Evolutionary conservation across 2,329 filamentous ascomycete species (phyloP), one percentile per base, ranked within the genome.

Genomic region (Anisogramma anomala): DNA sequence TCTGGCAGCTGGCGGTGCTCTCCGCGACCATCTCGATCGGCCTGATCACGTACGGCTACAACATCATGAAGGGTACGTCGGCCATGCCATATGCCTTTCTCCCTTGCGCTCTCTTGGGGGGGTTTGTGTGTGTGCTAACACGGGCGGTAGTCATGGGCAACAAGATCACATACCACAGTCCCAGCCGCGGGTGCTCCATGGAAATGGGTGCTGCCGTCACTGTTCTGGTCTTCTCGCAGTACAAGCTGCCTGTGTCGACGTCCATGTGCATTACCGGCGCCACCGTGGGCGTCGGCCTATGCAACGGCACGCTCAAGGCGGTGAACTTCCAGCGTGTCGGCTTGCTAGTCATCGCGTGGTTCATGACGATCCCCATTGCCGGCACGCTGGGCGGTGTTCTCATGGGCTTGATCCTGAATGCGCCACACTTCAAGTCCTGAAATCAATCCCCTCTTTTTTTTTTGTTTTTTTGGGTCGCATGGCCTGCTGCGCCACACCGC

Each of bases 231-330:
- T 84, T 84, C 67, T 84, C 80, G 0, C 81, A 84, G 57, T 84
- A 71, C 67, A 74, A 72, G 1, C 77, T 87, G 0, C 82, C 82
- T 27, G 82, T 87, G 20, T 86, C 82, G 0, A 87, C 80, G 2
- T 79, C 77, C 14, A 81, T 81, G 82, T 87, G 82, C 59, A 85
- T 87, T 59, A 86, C 82, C 1, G 82, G 83, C 41, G 82, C 82
- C 19, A 86, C 81, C 0, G 78, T 86, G 33, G 82, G 82, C 45
- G 82, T 87, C 36, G 82, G 80, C 55, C 74, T 87, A 15, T 85
- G 80, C 69, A 86, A 85, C 57, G 80, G 81, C 25, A 77, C 71
- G 20, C 48, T 75, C 44, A 80, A 76, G 63, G 81, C 82, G 1
- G 77, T 87, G 53, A 87, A 87, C 70, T 87, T 70, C 64, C 74